Evolutionary conservation across 2,329 filamentous ascomycete genomes (phyloP).

Genomic region (Samsoniella hepiali): DNA sequence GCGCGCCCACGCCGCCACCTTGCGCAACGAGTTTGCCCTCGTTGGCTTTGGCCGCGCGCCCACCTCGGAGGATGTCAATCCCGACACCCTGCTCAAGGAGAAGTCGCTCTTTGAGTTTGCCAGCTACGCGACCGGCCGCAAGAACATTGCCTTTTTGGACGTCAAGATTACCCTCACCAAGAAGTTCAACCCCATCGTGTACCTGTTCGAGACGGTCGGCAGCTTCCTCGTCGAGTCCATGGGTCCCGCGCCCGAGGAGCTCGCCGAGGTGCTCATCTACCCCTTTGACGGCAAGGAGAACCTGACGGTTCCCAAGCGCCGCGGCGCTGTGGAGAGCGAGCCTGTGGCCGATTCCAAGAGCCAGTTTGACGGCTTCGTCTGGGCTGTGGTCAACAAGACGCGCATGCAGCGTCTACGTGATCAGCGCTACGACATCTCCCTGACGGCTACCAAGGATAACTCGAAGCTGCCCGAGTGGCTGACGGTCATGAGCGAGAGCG

Average conservation of each 20-base stretch:
- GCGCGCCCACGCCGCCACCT: slow-evolving; percentile 64
- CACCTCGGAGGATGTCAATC: slow-evolving; percentile 41
- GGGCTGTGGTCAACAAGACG: slow-evolving; percentile 93
- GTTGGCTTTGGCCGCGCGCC: slow-evolving; percentile 72
- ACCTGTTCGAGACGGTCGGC: slow-evolving; percentile 60
- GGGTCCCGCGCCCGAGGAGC: slow-evolving; percentile 63
- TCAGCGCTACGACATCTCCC: slow-evolving; percentile 88
- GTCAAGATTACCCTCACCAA: slow-evolving; percentile 77
- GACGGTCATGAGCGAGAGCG: slow-evolving; percentile 95
- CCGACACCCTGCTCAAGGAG: slow-evolving; percentile 65
- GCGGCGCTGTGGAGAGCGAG: slow-evolving; percentile 54
- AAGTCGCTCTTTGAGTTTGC: slow-evolving; percentile 83
- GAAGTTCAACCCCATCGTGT: slow-evolving; percentile 75
- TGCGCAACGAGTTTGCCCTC: slow-evolving; percentile 79
- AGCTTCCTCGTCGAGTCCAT: slow-evolving; percentile 80
- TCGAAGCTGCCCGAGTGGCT: slow-evolving; percentile 84
- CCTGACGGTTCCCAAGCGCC: slow-evolving; percentile 65
- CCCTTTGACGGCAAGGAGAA: slow-evolving; percentile 91
- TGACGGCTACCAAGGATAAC: slow-evolving; percentile 91
- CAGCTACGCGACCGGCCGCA: slow-evolving; percentile 84
- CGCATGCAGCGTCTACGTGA: slow-evolving; percentile 86
- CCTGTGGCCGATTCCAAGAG: slow-evolving; percentile 54
- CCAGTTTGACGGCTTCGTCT: slow-evolving; percentile 86
- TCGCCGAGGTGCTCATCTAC: slow-evolving; percentile 73
- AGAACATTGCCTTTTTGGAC: slow-evolving; percentile 90